These are phyloP conservation scores for Termitomyces sp. DNA, from an alignment of 768 basidiomycete genomes.

Conservation along the genomic window DNA sequence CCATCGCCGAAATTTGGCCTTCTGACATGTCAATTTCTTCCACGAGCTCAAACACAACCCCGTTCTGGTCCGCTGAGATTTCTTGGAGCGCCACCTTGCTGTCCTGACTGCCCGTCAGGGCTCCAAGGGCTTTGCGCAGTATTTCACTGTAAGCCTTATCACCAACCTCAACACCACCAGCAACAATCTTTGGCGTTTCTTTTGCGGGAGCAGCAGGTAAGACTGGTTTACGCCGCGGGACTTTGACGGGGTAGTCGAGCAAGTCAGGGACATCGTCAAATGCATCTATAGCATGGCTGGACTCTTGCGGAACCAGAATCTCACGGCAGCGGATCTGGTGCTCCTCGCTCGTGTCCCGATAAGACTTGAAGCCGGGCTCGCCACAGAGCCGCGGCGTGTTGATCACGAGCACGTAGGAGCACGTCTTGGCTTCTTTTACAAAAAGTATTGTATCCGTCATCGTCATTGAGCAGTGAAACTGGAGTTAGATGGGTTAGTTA, in stretches of 20 bases:
- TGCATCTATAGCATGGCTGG: constrained; percentile 19
- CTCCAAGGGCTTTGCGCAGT: constrained; percentile 33
- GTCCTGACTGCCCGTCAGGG: constrained; percentile 23
- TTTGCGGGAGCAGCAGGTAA: constrained; percentile 34
- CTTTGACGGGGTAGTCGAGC: constrained; percentile 49
- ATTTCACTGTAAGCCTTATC: constrained; percentile 24
- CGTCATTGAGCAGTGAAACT: constrained; percentile 97
- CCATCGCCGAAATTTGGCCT: constrained; percentile 29
- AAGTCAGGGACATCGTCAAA: constrained; percentile 32
- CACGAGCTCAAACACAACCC: constrained; percentile 35
- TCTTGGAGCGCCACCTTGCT: constrained; percentile 35
- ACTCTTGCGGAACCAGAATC: constrained; percentile 42
- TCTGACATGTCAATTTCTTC: constrained; percentile 38
- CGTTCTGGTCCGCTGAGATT: constrained; percentile 32
- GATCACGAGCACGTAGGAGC: constrained; percentile 89
- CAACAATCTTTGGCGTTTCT: constrained; percentile 1
- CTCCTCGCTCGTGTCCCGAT: constrained; percentile 58
- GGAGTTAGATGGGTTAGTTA: neutral
- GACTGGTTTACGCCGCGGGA: constrained; percentile 42
- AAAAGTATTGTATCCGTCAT: constrained; percentile 87
- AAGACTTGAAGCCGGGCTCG: constrained; percentile 87
- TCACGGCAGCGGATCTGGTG: constrained; percentile 75
- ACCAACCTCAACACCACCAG: constrained; percentile 11
- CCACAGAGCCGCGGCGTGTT: constrained; percentile 93
- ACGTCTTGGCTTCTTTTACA: constrained; percentile 91